Evolutionary conservation across 345 rosid genomes (phyloP).

Genomic region (Durio zibethinus): DNA sequence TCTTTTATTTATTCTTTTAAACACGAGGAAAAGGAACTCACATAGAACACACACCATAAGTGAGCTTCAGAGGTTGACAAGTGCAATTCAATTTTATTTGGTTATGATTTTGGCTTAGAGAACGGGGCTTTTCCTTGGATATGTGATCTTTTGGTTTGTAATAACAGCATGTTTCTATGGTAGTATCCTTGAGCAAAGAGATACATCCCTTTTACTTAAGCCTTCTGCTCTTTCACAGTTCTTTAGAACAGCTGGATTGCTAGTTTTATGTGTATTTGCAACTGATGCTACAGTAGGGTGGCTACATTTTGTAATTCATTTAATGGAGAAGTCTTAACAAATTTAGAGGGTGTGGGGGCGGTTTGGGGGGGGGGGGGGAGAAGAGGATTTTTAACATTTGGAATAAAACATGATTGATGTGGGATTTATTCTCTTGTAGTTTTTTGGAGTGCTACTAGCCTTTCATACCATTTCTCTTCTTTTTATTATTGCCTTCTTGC

Average conservation of each 20-base stretch:
- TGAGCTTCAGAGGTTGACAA: neutral
- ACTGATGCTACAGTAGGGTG: neutral
- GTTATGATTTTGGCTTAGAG: neutral
- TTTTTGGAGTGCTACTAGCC: neutral
- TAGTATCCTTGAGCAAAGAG: neutral
- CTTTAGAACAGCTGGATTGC: neutral
- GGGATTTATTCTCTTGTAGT: neutral
- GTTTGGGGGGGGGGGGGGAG: too few species aligned
- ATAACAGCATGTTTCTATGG: neutral
- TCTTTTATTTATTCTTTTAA: neutral
- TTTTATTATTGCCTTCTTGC: neutral
- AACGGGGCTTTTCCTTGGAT: neutral
- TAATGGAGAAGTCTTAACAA: neutral
- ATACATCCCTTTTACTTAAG: neutral
- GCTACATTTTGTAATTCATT: neutral
- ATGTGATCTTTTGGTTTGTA: neutral
- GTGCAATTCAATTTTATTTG: neutral
- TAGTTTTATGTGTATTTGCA: neutral
- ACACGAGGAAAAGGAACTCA: neutral
- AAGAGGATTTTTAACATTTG: neutral
- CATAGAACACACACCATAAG: neutral
- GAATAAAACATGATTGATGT: neutral
- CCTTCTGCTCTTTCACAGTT: neutral
- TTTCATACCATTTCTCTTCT: neutral
- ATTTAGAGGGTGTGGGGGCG: conserved; percentile 57